Percentiles rank a stretch among this genome's conserved stretches.
phyloP scores from a whole-genome alignment of 164 flowering plant species.

The Hamamelis virginiana region DNA sequence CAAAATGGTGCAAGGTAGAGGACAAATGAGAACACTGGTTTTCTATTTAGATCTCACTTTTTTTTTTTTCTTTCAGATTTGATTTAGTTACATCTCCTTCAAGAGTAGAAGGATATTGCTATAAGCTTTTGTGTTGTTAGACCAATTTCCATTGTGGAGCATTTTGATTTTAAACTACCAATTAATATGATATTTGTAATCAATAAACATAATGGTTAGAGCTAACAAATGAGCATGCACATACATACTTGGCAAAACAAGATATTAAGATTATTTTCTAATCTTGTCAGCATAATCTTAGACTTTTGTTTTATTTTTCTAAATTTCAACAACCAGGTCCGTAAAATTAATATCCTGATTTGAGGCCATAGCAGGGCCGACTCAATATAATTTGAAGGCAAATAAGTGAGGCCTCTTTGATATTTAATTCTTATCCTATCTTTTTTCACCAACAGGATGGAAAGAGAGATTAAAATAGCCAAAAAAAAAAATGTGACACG shows the following conservation, averaged over 20 bases:
- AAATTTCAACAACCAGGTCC: neutral
- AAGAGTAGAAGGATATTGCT: neutral
- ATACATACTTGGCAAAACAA: neutral
- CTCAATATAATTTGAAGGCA: no score
- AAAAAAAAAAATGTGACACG: no score
- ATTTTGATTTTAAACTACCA: no score
- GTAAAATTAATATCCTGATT: neutral
- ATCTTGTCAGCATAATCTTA: neutral
- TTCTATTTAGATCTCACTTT: neutral
- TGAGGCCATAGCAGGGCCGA: no score
- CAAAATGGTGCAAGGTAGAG: constrained; percentile 26
- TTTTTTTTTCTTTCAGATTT: no score
- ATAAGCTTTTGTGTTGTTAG: neutral
- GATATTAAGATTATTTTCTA: neutral
- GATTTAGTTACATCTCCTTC: neutral
- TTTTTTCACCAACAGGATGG: no score
- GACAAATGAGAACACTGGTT: constrained; percentile 4
- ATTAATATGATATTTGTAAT: neutral
- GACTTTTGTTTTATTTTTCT: neutral
- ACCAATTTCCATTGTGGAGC: neutral
- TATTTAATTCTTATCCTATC: no score
- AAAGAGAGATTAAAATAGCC: no score
- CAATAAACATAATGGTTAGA: neutral
- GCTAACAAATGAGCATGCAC: neutral
- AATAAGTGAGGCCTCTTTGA: no score